These are phyloP conservation scores for Entophlyctis luteolus DNA, from an alignment of 192 early-diverging fungal genomes.

Conservation along the genomic window DNA sequence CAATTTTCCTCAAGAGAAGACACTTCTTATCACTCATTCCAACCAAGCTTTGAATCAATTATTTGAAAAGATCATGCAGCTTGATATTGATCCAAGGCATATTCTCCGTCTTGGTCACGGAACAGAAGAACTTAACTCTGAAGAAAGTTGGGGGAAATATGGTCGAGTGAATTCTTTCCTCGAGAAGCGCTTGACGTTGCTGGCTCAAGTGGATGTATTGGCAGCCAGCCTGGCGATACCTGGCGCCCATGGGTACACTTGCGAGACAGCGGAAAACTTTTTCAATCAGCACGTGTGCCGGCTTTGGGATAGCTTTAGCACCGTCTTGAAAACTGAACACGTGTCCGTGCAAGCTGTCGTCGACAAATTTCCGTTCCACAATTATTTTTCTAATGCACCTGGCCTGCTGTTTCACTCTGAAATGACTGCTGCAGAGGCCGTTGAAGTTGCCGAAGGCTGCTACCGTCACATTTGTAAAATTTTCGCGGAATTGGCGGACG, in stretches of 20 bases:
- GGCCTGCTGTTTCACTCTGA: conserved; percentile 64
- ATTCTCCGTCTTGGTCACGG: conserved; percentile 93
- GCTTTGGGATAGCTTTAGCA: conserved; percentile 69
- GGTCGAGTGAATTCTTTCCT: conserved; percentile 92
- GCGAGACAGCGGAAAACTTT: conserved; percentile 91
- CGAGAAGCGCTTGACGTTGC: conserved; percentile 69
- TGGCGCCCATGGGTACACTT: conserved; percentile 86
- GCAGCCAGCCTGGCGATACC: conserved; percentile 70
- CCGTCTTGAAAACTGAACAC: conserved; percentile 25
- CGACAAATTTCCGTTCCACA: conserved; percentile 74
- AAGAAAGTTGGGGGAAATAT: conserved; percentile 79
- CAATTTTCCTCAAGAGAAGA: conserved; percentile 83
- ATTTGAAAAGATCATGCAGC: conserved; percentile 88
- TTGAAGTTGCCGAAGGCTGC: conserved; percentile 70
- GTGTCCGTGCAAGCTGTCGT: conserved; percentile 38
- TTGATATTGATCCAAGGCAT: conserved; percentile 92
- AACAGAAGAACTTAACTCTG: conserved; percentile 80
- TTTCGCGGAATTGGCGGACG: conserved; percentile 84
- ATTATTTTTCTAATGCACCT: conserved; percentile 71
- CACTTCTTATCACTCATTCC: conserved; percentile 88
- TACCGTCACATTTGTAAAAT: conserved; percentile 73
- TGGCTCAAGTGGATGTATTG: conserved; percentile 72
- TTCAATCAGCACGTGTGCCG: conserved; percentile 70
- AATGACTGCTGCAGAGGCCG: conserved; percentile 44
- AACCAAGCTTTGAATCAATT: conserved; percentile 99